Conservation (phyloP, 257 asterid species). For the Scutellaria baicalensis region DNA sequence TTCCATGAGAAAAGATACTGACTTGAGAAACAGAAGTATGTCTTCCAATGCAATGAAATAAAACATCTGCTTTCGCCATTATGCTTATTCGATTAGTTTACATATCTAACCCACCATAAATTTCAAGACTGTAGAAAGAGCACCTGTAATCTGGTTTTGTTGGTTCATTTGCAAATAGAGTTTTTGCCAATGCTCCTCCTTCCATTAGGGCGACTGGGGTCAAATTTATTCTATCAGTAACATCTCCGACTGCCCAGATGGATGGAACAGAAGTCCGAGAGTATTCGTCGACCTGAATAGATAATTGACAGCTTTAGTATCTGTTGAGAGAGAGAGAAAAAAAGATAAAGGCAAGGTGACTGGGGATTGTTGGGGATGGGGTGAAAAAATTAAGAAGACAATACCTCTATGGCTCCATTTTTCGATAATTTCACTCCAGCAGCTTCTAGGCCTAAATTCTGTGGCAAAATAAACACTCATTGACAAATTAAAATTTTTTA, state of each 20-base stretch:
- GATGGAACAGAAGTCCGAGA: conserved; percentile 90
- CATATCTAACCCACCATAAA: conserved; percentile 1
- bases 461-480: conserved; percentile 21
- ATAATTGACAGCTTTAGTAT: conserved; percentile 5
- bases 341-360: background rate
- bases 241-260: conserved; percentile 99
- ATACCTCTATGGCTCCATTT: conserved; percentile 89
- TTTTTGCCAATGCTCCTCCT: conserved; percentile 95
- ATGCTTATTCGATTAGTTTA: background rate
- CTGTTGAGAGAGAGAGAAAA: background rate
- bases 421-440: conserved; percentile 76
- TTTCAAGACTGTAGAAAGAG: background rate
- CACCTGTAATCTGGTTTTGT: conserved; percentile 85
- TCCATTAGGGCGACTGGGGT: conserved; percentile 99
- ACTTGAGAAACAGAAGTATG: background rate
- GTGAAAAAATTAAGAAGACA: background rate
- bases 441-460: conserved; percentile 87
- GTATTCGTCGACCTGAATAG: conserved; percentile 75
- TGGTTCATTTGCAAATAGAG: conserved; percentile 72
- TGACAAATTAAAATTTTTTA: background rate
- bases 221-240: conserved; percentile 89
- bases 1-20: background rate
- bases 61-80: background rate
- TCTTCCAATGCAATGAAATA: background rate
- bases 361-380: background rate